Evolutionary conservation across 1,139 yeast species (phyloP), one percentile per base, ranked within the genome.

Genomic region (Blastobotrys apis): DNA sequence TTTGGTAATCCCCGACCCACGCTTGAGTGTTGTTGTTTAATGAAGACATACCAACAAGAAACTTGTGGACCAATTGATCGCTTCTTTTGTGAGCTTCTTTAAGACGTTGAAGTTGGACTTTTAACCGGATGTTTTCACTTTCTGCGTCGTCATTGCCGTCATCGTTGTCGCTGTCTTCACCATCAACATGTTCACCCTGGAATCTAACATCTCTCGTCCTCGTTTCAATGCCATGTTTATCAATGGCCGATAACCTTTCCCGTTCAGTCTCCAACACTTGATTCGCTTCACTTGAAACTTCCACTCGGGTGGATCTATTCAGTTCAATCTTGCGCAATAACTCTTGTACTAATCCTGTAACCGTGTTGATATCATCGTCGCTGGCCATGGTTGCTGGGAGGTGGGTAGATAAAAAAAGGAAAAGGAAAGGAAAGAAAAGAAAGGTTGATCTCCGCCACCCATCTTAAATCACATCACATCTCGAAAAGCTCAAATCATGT

Each of bases 51-150:
- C 58, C 49, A 20, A 44, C 39, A 37, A 56, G 59, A 36, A 55
- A 60, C 23, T 50, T 49, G 15, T 44, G 44, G n/a, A 58, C 39
- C 16, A 56, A 33, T 20, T 53, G 54, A 4, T 44, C 44, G 31
- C 54, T 47, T 39, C 53, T 52, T 6, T 43, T 37, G 17, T 56
- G 60, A 12, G 53, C 47, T 26, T 53, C 57, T 40, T 55, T 52
- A 4, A 57, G 50, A 20, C 53, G 50, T 38, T 60, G 64, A 12
- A 59, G 49, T 37, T 57, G 55, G 22, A 57, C 45, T 31, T 53
- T 54, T 8, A 60, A 50, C 27, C 49, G 45, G 21, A 59, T 47
- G 39, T 59, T 59, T 25, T 54, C 54, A 9, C 46, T 16, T 27
- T 23, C 22, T 5, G 32, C 37, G 4, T 29, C 13, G n/a, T 34